phyloP scores from a whole-genome alignment of 805 yeast species.

The Nakazawaea molendinolei region DNA sequence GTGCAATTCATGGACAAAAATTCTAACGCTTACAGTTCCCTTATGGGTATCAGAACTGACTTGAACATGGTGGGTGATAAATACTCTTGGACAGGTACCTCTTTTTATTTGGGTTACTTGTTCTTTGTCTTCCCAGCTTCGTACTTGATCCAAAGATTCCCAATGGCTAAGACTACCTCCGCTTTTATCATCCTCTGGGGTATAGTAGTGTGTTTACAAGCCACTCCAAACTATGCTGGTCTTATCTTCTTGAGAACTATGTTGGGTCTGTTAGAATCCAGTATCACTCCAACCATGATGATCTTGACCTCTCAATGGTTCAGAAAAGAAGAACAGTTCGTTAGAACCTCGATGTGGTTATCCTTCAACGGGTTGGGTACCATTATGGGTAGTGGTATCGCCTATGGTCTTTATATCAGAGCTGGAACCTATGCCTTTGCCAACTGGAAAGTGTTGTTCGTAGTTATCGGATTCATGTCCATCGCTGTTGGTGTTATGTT shows the following conservation, averaged over 20 bases:
- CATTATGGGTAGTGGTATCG: constrained; percentile 40
- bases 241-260: constrained; percentile 37
- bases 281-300: constrained; percentile 45
- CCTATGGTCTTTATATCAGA: constrained; percentile 42
- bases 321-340: constrained; percentile 36
- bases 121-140: constrained; percentile 31
- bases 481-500: constrained; percentile 42
- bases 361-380: constrained; percentile 35
- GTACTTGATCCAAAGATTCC: constrained; percentile 28
- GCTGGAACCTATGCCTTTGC: constrained; percentile 28
- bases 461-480: constrained; percentile 56
- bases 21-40: constrained; percentile 31
- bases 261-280: constrained; percentile 43
- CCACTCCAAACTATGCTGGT: constrained; percentile 32
- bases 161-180: constrained; percentile 29
- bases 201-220: constrained; percentile 21
- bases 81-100: constrained; percentile 28
- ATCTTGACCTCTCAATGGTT: constrained; percentile 50
- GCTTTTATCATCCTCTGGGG: constrained; percentile 30
- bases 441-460: constrained; percentile 56
- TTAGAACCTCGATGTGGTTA: constrained; percentile 33
- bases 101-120: constrained; percentile 30
- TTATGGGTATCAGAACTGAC: constrained; percentile 31
- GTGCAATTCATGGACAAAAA: constrained; percentile 56
- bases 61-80: constrained; percentile 28